Evolutionary conservation across 2,329 filamentous ascomycete species (phyloP), one percentile per base, ranked within the genome.

Genomic region (Fusarium redolens): DNA sequence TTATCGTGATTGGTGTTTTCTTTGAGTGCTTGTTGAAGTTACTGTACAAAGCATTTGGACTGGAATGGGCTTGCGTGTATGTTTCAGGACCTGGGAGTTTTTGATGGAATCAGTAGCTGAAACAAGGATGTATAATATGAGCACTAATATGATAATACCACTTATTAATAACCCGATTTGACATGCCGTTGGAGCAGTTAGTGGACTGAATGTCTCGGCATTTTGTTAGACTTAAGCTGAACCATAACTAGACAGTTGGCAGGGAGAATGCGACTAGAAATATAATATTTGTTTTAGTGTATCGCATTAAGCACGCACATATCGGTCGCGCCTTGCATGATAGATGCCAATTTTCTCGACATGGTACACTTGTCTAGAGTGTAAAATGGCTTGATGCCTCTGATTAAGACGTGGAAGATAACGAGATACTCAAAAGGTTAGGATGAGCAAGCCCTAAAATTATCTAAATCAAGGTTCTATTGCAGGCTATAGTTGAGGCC

Each of bases 121-220:
- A 14, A 47, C 33, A 47, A 59, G n/a, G 59, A 59, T 62, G 25
- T 62, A 38, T 18, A 44, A 22, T 35, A 47, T 47, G 33, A 22
- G 25, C 25, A 47, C 28, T 18, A 31, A 25, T 25, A 31, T 18
- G 17, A 31, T 40, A 47, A 40, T 59, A 22, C 35, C 25, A 33
- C 20, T 59, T 47, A 59, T 18, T 40, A 33, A 60, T 60, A n/a
- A 15, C 17, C 33, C n/a, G 33, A 47, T 28, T 20, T 28, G n/a
- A 14, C 22, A 30, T 47, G 35, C 11, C 13, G 15, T 30, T 28
- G 5, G 38, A n/a, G 44, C 33, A n/a, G 82, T 84, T 11, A 9
- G 20, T 14, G 20, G 13, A n/a, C n/a, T 15, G n/a, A n/a, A 28
- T 28, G 38, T n/a, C 12, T n/a, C 38, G 20, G 38, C 38, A 38